Evolutionary conservation across 2,329 filamentous ascomycete species (phyloP), one percentile per base, ranked within the genome.

Genomic region (Pseudocercospora vitis): DNA sequence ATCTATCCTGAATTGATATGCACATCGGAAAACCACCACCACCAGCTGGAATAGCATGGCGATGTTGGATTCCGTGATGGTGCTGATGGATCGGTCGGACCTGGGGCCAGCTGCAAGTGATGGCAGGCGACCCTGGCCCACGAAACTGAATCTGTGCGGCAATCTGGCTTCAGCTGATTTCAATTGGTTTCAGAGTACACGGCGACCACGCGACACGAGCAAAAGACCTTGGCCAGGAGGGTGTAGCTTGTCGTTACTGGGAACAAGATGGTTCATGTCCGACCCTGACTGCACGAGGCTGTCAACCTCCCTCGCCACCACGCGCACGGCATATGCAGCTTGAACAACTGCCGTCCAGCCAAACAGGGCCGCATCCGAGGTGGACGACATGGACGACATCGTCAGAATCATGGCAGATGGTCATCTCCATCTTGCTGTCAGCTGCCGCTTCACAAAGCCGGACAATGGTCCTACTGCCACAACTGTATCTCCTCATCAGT

Each of bases 401-500:
- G 14, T 18, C 18, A 6, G 21, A 39, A 12, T 18, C 12, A 39
- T 39, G 35, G 33, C 33, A 37, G 33, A 37, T 37, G 33, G 7
- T 16, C n/a, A n/a, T 37, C 3, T 19, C 21, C 2, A 11, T 9
- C 35, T 39, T 18, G 16, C n/a, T 39, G 18, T 39, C 35, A 39
- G 35, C n/a, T 39, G 35, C 35, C 35, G 35, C 11, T 39, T 39
- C 21, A 39, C 12, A 18, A 9, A 21, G 35, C 35, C 35, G 35
- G 21, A 9, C 21, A 18, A 9, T 40, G 37, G 18, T 9, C 26
- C 19, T 40, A 23, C 37, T 12, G 7, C 37, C 7, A n/a, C n/a
- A n/a, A n/a, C n/a, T n/a, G n/a, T n/a, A n/a, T n/a, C n/a, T 50
- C 28, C 49, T 51, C 26, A 37, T 21, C 26, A 39, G 7, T 39